Percentiles rank a stretch among this genome's conserved stretches.
Conservation (phyloP, 768 basidiomycete genomes). For the Agrocybe praecox region DNA sequence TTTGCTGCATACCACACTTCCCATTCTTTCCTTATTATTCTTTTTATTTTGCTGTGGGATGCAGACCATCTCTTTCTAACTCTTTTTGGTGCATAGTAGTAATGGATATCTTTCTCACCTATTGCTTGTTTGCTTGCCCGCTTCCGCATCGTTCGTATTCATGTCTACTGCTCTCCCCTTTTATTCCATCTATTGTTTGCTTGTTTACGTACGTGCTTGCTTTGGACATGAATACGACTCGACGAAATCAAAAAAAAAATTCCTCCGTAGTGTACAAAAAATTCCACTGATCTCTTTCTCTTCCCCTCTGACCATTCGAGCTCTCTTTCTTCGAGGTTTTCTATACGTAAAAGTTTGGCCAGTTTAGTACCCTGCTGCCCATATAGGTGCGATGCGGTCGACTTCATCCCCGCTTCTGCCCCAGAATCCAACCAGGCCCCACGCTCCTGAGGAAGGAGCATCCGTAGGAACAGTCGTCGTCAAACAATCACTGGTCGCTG, state of each 20-base stretch:
- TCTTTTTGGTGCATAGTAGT: too few relatives aligned
- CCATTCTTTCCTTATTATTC: background rate
- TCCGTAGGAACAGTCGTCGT: constrained; percentile 29
- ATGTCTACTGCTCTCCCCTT: too few relatives aligned
- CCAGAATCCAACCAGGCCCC: constrained; percentile 35
- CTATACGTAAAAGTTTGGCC: background rate
- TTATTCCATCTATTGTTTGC: background rate
- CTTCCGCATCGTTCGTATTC: too few relatives aligned
- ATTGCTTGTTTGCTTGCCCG: too few relatives aligned
- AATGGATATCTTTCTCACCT: too few relatives aligned
- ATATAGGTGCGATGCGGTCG: constrained; percentile 30
- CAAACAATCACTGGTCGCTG: constrained; percentile 27
- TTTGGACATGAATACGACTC: constrained; percentile 1
- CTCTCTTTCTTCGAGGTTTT: too few relatives aligned
- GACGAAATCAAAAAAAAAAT: background rate
- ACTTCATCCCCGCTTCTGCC: constrained; percentile 31
- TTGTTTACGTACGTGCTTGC: background rate
- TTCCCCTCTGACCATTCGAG: too few relatives aligned
- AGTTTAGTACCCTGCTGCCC: constrained; percentile 29
- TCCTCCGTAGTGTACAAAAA: too few relatives aligned
- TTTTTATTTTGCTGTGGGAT: too few relatives aligned
- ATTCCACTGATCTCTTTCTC: too few relatives aligned
- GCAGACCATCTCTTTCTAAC: too few relatives aligned
- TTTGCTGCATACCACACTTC: background rate
- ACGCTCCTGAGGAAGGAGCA: constrained; percentile 24